A percentile compares a stretch with the other conserved stretches of the same genome.
Conservation (phyloP, 805 yeast genomes). For the Candida pseudoglaebosa region DNA sequence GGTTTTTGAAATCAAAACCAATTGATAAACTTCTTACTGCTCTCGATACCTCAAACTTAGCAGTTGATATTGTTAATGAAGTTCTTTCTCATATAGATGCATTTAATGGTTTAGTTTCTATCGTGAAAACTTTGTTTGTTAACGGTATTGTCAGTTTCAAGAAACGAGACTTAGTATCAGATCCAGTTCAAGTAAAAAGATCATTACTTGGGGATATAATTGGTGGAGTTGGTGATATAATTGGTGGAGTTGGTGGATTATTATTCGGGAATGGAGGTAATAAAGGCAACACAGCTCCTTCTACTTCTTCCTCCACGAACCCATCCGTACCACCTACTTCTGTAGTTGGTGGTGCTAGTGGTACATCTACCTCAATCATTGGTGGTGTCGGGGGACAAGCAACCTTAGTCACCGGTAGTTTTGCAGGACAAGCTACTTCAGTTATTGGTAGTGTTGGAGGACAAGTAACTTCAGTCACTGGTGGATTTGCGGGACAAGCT, state of each 20-base stretch:
- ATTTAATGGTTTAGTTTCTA: constrained; percentile 8
- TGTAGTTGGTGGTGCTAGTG: neutral
- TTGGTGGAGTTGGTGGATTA: neutral
- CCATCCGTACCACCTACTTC: neutral
- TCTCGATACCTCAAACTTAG: constrained; percentile 11
- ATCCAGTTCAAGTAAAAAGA: constrained; percentile 6
- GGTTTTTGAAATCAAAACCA: constrained; percentile 8
- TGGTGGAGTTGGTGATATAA: constrained; percentile 5
- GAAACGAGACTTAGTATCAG: neutral
- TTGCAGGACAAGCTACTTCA: neutral
- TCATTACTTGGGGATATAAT: constrained; percentile 8
- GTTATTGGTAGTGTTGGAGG: neutral
- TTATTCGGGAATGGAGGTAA: neutral
- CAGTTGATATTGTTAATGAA: constrained; percentile 11
- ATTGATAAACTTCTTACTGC: constrained; percentile 9
- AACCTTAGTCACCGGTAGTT: neutral
- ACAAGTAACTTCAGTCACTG: neutral
- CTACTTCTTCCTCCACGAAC: constrained; percentile 1
- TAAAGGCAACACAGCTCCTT: neutral
- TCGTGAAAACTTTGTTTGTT: constrained; percentile 7
- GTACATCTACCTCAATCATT: neutral
- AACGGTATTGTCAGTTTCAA: constrained; percentile 8
- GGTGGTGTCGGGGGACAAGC: neutral
- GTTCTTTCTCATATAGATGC: constrained; percentile 8
- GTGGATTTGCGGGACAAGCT: neutral